These are phyloP conservation scores for Saccharomycopsis sp. DNA, from an alignment of 805 yeast species.

Conservation along the genomic window DNA sequence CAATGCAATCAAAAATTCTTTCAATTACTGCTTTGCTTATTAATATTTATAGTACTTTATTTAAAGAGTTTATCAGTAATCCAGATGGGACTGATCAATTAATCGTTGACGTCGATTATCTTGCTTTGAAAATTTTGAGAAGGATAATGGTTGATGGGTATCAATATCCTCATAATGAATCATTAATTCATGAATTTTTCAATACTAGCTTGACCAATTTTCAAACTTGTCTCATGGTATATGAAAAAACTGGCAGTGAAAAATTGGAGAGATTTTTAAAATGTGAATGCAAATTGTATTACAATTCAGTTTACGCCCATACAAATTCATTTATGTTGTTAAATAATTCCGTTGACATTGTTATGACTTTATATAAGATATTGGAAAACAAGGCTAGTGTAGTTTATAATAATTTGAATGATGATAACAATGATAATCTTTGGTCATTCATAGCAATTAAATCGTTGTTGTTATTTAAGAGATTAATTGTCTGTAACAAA, in stretches of 20 bases:
- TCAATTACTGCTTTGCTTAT: constrained; percentile 52
- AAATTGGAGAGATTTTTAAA: constrained; percentile 63
- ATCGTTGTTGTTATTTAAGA: constrained; percentile 57
- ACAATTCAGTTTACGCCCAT: constrained; percentile 47
- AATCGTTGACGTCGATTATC: constrained; percentile 67
- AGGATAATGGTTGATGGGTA: constrained; percentile 72
- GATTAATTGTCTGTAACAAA: constrained; percentile 53
- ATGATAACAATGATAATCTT: constrained; percentile 48
- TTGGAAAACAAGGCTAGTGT: constrained; percentile 58
- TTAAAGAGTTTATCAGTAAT: constrained; percentile 53
- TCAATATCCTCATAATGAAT: constrained; percentile 58
- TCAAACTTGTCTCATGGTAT: constrained; percentile 44
- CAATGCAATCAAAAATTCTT: constrained; percentile 68
- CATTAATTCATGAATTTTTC: constrained; percentile 54
- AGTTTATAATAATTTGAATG: constrained; percentile 48
- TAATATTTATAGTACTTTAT: constrained; percentile 50
- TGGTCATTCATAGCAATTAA: constrained; percentile 74
- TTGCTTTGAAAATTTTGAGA: constrained; percentile 67
- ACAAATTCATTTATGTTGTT: constrained; percentile 68
- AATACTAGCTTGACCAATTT: constrained; percentile 51
- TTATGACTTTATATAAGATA: constrained; percentile 53
- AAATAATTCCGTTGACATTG: constrained; percentile 53
- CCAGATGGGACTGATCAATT: constrained; percentile 24
- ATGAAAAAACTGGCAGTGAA: constrained; percentile 31
- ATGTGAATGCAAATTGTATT: constrained; percentile 70